These are phyloP conservation scores for Pyricularia sp. DNA, from an alignment of 2,329 filamentous ascomycete genomes.

Conservation along the genomic window DNA sequence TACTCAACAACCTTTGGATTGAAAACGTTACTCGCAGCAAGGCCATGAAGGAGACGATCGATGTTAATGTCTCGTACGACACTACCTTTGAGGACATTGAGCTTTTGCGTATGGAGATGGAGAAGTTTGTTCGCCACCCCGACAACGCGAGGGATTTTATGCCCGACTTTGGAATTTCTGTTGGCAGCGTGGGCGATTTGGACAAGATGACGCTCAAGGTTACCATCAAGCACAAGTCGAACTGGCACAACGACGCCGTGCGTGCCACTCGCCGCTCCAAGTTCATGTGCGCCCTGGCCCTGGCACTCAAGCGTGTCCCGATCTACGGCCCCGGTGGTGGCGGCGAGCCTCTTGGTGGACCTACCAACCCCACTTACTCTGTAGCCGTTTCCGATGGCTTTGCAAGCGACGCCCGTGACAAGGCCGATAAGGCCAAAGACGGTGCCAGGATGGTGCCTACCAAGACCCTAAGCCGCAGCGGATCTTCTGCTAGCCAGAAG, in stretches of 20 bases:
- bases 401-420: conserved; percentile 54
- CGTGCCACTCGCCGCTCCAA: conserved; percentile 78
- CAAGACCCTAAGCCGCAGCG: conserved; percentile 10
- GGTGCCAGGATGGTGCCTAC: conserved; percentile 55
- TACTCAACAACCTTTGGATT: conserved; percentile 87
- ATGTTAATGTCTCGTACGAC: conserved; percentile 73
- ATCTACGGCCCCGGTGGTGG: conserved; percentile 76
- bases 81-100: conserved; percentile 88
- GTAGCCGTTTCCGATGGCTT: conserved; percentile 64
- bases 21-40: conserved; percentile 89
- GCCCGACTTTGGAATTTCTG: conserved; percentile 68
- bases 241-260: conserved; percentile 81
- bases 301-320: conserved; percentile 78
- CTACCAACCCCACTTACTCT: conserved; percentile 71
- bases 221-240: conserved; percentile 85
- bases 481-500: conserved; percentile 12
- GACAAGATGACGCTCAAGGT: conserved; percentile 80
- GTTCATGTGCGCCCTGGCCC: conserved; percentile 89
- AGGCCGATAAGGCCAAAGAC: conserved; percentile 51
- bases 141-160: conserved; percentile 91
- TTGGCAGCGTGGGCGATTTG: conserved; percentile 71
- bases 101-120: conserved; percentile 73
- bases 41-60: conserved; percentile 80
- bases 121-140: conserved; percentile 69
- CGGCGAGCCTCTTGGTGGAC: conserved; percentile 48